Evolutionary conservation across 1,284 basidiomycete genomes (phyloP).

Genomic region (Boletellus deceptivus): DNA sequence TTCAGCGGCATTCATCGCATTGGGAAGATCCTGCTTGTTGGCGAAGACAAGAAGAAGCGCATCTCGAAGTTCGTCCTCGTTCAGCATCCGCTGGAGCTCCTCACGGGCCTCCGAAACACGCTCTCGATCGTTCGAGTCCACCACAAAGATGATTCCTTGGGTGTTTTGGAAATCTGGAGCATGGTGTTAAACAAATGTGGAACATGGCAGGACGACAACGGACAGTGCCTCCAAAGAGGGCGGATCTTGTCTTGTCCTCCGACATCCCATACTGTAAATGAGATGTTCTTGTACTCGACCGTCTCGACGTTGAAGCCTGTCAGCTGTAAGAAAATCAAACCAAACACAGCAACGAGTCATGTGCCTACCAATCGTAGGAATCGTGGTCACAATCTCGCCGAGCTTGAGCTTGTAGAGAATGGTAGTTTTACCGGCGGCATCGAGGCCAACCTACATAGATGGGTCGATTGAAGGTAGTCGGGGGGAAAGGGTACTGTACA

Average conservation of each 20-base stretch:
- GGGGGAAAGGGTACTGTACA: conserved; percentile 10
- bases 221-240: conserved; percentile 98
- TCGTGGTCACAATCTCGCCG: conserved; percentile 98
- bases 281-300: conserved; percentile 91
- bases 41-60: conserved; percentile 98
- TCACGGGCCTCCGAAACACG: conserved; percentile 99
- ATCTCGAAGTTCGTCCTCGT: conserved; percentile 99
- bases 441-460: conserved; percentile 79
- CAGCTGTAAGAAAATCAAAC: conserved; percentile 23
- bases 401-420: conserved; percentile 99
- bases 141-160: conserved; percentile 99
- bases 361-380: conserved; percentile 93
- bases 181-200: conserved; percentile 24
- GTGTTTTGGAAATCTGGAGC: conserved; percentile 98
- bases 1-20: conserved; percentile 99
- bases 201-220: conserved; percentile 32
- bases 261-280: conserved; percentile 90
- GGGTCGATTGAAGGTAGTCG: conserved; percentile 2
- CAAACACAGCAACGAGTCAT: conserved; percentile 12
- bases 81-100: conserved; percentile 99
- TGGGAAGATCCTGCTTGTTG: conserved; percentile 99
- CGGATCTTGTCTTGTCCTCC: conserved; percentile 88
- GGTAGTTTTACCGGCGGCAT: conserved; percentile 97
- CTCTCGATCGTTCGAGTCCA: conserved; percentile 99
- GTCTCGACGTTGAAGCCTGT: conserved; percentile 99